These are phyloP conservation scores for Candida suzukii DNA, from an alignment of 805 yeast species.

Conservation along the genomic window DNA sequence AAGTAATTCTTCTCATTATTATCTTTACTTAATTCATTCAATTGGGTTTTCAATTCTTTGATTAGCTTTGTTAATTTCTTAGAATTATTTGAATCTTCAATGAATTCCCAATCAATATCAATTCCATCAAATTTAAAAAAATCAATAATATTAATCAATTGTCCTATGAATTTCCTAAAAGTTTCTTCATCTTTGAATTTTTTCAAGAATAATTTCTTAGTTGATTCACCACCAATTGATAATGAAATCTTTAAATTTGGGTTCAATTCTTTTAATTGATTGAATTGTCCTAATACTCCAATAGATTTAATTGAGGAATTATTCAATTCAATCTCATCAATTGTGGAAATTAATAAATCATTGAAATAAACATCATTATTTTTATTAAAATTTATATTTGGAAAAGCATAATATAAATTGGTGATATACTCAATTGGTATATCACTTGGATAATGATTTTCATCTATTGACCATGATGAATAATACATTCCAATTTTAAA, in stretches of 20 bases:
- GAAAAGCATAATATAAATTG: constrained; percentile 74
- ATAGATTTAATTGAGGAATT: constrained; percentile 5
- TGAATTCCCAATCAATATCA: constrained; percentile 95
- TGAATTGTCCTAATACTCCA: constrained; percentile 24
- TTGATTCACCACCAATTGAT: constrained; percentile 80
- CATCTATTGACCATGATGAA: constrained; percentile 64
- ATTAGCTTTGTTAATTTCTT: constrained; percentile 36
- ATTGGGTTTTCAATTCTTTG: constrained; percentile 7
- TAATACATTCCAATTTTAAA: constrained; percentile 22
- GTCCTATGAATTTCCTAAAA: constrained; percentile 39
- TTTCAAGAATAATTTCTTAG: constrained; percentile 33
- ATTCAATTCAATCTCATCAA: constrained; percentile 17
- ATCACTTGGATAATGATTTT: constrained; percentile 52
- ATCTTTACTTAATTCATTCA: constrained; percentile 31
- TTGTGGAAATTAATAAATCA: constrained; percentile 64
- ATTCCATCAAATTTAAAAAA: constrained; percentile 77
- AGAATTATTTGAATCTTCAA: constrained; percentile 42
- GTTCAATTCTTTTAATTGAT: constrained; percentile 17
- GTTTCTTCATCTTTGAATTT: constrained; percentile 17
- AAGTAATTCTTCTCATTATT: constrained; percentile 25
- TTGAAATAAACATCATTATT: constrained; percentile 49
- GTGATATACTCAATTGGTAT: constrained; percentile 53
- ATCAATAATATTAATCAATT: constrained; percentile 40
- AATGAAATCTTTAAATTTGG: constrained; percentile 46
- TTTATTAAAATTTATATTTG: constrained; percentile 44